Conservation (phyloP, 768 basidiomycete species). For the Phaeotremella fagi region DNA sequence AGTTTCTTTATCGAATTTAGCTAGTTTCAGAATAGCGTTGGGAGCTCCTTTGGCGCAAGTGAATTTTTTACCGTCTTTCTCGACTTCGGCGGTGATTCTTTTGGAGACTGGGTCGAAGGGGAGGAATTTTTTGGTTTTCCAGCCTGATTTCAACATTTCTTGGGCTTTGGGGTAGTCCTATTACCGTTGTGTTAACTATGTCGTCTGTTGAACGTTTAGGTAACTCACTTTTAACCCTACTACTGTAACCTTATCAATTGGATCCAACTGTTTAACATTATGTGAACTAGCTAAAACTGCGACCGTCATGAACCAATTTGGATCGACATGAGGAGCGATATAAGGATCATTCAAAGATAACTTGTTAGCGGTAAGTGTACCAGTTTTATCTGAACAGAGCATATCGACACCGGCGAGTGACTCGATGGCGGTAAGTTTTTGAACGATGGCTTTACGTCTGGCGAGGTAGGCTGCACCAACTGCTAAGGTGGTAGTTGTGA, state of each 20-base stretch:
- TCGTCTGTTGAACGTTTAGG: not conserved
- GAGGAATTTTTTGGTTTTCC: slow-evolving; percentile 53
- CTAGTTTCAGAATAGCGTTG: slow-evolving; percentile 53
- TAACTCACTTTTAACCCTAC: slow-evolving; percentile 48
- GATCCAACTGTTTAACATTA: slow-evolving; percentile 53
- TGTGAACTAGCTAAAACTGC: slow-evolving; percentile 55
- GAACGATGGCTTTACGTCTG: slow-evolving; percentile 53
- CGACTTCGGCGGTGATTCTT: slow-evolving; percentile 55
- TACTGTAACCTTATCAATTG: slow-evolving; percentile 55
- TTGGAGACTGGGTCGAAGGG: slow-evolving; percentile 57
- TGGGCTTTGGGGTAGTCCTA: slow-evolving; percentile 53
- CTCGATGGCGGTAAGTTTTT: slow-evolving; percentile 56
- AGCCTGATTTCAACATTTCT: slow-evolving; percentile 51
- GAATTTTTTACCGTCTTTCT: slow-evolving; percentile 52
- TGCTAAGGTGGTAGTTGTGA: slow-evolving; percentile 52
- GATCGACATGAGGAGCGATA: slow-evolving; percentile 44
- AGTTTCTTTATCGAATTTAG: slow-evolving; percentile 46
- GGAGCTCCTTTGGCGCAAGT: slow-evolving; percentile 55
- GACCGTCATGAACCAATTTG: slow-evolving; percentile 49
- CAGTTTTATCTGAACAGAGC: slow-evolving; percentile 46
- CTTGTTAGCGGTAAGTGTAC: slow-evolving; percentile 56
- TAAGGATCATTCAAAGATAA: slow-evolving; percentile 52
- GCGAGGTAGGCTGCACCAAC: slow-evolving; percentile 54
- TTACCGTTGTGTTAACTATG: not conserved
- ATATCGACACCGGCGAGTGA: slow-evolving; percentile 56